Percentiles rank a stretch among this genome's conserved stretches.
Evolutionary conservation across 2,329 filamentous ascomycete species (phyloP).

Genomic region (Chlorencoelia australis): DNA sequence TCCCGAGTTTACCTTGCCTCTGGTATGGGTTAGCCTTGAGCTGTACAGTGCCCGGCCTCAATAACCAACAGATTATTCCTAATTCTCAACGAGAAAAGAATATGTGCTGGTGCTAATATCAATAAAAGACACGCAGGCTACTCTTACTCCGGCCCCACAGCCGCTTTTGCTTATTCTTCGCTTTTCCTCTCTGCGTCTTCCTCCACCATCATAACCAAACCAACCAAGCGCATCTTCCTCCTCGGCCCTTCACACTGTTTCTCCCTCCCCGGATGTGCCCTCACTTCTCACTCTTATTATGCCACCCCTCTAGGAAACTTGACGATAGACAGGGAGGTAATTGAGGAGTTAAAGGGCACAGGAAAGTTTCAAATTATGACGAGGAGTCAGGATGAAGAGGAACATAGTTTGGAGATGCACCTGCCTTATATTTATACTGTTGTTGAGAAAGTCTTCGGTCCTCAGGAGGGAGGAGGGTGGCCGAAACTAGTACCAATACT

Average conservation of each 20-base stretch:
- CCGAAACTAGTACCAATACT: conserved; percentile 78
- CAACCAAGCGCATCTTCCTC: conserved; percentile 87
- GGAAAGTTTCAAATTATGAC: conserved; percentile 57
- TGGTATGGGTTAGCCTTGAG: too few species aligned
- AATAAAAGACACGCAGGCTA: conserved; percentile 77
- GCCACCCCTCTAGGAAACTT: conserved; percentile 67
- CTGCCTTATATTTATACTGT: conserved; percentile 86
- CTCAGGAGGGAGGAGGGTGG: conserved; percentile 36
- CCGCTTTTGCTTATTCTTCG: conserved; percentile 88
- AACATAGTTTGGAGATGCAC: conserved; percentile 97
- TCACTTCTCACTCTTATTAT: conserved; percentile 63
- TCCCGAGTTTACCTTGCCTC: too few species aligned
- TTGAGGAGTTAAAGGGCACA: conserved; percentile 40
- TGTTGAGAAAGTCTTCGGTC: conserved; percentile 40
- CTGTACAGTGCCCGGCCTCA: too few species aligned
- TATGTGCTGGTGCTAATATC: conserved; percentile 6
- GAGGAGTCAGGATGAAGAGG: conserved; percentile 56
- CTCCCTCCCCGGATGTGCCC: conserved; percentile 65
- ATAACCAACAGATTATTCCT: too few species aligned
- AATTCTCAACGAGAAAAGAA: too few species aligned
- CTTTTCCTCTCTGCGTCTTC: conserved; percentile 66
- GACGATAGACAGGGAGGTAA: conserved; percentile 48
- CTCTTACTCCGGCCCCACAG: conserved; percentile 79
- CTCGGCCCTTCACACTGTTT: conserved; percentile 88
- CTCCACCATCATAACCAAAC: too few species aligned